Evolutionary conservation across 352 stramenopile species (phyloP), one percentile per base, ranked within the genome.

Genomic region (Phytophthora colocasiae): DNA sequence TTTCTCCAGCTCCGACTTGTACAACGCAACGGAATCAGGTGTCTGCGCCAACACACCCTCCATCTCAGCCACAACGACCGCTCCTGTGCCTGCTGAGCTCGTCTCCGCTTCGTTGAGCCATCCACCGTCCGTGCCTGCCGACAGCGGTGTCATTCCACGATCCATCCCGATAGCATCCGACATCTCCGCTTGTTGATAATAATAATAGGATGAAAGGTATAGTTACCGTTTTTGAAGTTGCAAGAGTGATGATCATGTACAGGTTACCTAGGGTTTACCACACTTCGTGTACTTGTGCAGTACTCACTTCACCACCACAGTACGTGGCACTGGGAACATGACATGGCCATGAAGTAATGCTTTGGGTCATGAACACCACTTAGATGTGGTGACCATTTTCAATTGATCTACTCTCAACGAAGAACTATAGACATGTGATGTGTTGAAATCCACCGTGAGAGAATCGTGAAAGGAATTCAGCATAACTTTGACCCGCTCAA

Each of bases 1-100:
- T 65, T 91, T 95, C 50, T 93, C 80, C n/a, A 95, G 74, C 67
- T 95, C 86, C 12, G 78, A 79, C 51, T 87, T 81, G 73, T 92
- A 95, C 27, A 92, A 69, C 34, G 81, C 86, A 46, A 93, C 88
- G 17, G 78, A 61, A 22, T 92, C 83, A 4, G 87, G 87, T 11
- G 90, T 85, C 56, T 90, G 81, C n/a, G 71, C 69, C 26, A 93
- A 47, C 39, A 93, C 81, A 19, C 49, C 55, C 46, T 91, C 78
- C 77, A 95, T 92, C 73, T 95, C 87, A 29, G 51, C 40, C 29
- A 90, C 68, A 48, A 92, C 63, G 46, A 49, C 78, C 9, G 71
- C 56, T 22, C 66, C 63, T 2, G 47, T 57, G 15, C 43, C 50
- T 3, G 40, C 32, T 1, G 45, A 24, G 7, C 39, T 39, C 22